Evolutionary conservation across 768 basidiomycete genomes (phyloP).

Genomic region (Pulveroboletus sp.): DNA sequence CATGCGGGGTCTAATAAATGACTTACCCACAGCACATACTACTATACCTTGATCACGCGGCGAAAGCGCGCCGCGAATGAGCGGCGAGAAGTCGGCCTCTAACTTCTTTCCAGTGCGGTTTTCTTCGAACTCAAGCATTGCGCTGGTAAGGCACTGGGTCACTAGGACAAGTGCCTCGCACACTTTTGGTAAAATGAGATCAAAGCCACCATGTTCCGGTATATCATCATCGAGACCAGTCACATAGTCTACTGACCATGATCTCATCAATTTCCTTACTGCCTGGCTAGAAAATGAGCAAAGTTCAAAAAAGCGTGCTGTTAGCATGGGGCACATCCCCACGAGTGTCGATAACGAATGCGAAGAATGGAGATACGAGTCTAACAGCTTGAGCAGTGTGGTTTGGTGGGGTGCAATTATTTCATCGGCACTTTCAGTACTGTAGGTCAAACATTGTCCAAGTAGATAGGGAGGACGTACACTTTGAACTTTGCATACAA

Average conservation of each 20-base stretch:
- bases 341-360: conserved; percentile 35
- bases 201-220: conserved; percentile 42
- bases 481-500: conserved; percentile 58
- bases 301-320: conserved; percentile 56
- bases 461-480: conserved; percentile 37
- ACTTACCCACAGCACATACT: conserved; percentile 56
- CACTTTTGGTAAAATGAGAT: conserved; percentile 69
- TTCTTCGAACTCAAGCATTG: conserved; percentile 43
- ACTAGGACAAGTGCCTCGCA: conserved; percentile 78
- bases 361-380: conserved; percentile 70
- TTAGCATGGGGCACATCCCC: conserved; percentile 53
- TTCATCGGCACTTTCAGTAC: conserved; percentile 52
- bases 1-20: not conserved
- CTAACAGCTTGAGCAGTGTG: conserved; percentile 80
- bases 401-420: conserved; percentile 81
- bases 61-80: conserved; percentile 42
- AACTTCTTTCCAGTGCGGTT: conserved; percentile 23
- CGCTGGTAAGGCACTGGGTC: conserved; percentile 67
- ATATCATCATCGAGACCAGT: not conserved
- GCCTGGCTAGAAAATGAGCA: conserved; percentile 53
- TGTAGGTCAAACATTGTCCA: conserved; percentile 5
- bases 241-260: conserved; percentile 8
- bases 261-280: conserved; percentile 44
- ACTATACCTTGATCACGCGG: conserved; percentile 42
- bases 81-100: conserved; percentile 27